Percentiles rank a stretch among this genome's conserved stretches.
Conservation (phyloP, 1,139 yeast species). For the Diutina mesorugosa region DNA sequence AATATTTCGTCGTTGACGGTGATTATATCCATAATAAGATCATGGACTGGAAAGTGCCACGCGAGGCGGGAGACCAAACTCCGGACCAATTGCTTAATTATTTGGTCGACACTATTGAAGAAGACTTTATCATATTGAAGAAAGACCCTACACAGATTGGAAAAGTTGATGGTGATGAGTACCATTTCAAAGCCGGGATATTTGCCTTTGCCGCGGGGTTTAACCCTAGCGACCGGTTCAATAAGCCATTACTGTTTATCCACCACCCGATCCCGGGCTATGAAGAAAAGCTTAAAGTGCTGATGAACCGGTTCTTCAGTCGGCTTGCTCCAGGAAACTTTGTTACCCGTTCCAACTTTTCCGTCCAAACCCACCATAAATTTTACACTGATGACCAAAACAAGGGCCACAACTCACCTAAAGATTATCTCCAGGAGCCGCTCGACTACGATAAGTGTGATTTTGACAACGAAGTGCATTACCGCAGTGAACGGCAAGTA, state of each 20-base stretch:
- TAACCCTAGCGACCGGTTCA: constrained; percentile 44
- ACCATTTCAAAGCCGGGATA: constrained; percentile 49
- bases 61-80: constrained; percentile 7
- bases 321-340: constrained; percentile 37
- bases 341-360: constrained; percentile 50
- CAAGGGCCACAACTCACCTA: constrained; percentile 30
- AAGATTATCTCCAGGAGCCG: constrained; percentile 11
- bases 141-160: constrained; percentile 29
- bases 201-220: constrained; percentile 71
- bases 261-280: constrained; percentile 59
- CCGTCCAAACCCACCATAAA: constrained; percentile 42
- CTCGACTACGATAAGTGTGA: constrained; percentile 33
- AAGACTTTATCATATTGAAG: constrained; percentile 49
- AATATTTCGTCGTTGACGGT: constrained; percentile 26
- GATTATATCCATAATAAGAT: constrained; percentile 27
- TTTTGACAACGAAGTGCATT: constrained; percentile 37
- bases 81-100: constrained; percentile 16
- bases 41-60: constrained; percentile 25
- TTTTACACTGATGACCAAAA: constrained; percentile 39
- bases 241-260: constrained; percentile 37
- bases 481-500: constrained; percentile 51
- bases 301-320: constrained; percentile 52
- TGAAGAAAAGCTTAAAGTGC: constrained; percentile 34
- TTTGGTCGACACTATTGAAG: constrained; percentile 43
- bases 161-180: constrained; percentile 38